Base-by-base conservation (phyloP, 2,329 filamentous ascomycete genomes). In the Cladosporium sp. region DNA sequence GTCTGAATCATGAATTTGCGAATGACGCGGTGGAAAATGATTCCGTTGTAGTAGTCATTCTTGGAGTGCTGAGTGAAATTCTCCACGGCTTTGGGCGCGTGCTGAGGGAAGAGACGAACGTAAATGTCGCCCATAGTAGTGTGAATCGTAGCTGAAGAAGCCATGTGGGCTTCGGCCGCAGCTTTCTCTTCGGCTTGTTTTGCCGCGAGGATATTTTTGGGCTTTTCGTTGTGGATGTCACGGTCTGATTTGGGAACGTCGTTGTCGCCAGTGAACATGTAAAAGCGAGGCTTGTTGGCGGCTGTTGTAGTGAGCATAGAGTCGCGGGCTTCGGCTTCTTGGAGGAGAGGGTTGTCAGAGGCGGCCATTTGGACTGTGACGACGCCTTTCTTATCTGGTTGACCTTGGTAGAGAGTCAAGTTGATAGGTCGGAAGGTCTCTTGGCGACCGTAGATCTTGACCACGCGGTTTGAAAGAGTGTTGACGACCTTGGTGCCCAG, bases 311-410 rank as follows among this genome's bases (percentile, higher is more conserved):
- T 83, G 7, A 99, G 79, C 69, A 97, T 93, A 0, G 95, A 92
- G 70, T 99, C 94, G 60, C 92, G 83, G 19, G 86, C 84, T 74
- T 97, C 93, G 1, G 94, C 90, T 77, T 97, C 92, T 69, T 94
- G 90, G 2, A 99, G 82, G 1, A 99, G 81, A 0, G 95, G 94
- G 71, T 99, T 99, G 66, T 84, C 88, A 34, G 90, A 96, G 0
- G 95, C 94, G 1, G 94, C 95, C 94, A 99, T 99, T 63, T 92
- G 92, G 22, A 97, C 88, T 0, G 95, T 99, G 3, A 94, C 89
- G 15, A 97, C 78, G 12, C 89, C 89, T 73, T 97, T 97, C 75
- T 93, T 95, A 71, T 96, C 90, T 0, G 94, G 94, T 64, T 93
- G 89, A 45, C 94, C 95, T 77, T 99, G 95, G 71, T 99, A 99